Evolutionary conservation across 2,329 filamentous ascomycete species (phyloP), one percentile per base, ranked within the genome.

Genomic region (Colletotrichum horii): DNA sequence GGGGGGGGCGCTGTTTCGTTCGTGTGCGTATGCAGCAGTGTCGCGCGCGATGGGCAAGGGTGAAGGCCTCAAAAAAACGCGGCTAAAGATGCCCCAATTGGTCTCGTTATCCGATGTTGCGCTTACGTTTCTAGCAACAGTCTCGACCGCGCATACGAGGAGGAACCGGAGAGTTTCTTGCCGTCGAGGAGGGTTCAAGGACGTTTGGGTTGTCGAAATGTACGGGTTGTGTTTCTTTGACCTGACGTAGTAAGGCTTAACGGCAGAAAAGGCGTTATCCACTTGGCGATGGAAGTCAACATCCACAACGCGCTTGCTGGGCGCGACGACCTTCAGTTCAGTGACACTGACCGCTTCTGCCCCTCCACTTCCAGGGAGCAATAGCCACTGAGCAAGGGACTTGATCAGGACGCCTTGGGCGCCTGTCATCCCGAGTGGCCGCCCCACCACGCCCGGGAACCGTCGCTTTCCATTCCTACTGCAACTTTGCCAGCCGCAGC

Each of bases 241-340:
- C 74, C 74, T 67, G 66, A 76, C 74, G 71, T 71, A 76, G 74
- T 76, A 70, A 76, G 34, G 71, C 65, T 66, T 16, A 32, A 67
- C 74, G 74, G 74, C 74, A 76, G 65, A 74, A 75, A 73, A 56
- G 32, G 38, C 30, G 62, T 52, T 22, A 22, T 72, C 69, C 69
- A 67, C 36, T 52, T 52, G 43, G n/a, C n/a, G 43, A 36, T 38
- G 26, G 28, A 58, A 26, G 24, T 52, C 26, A 28, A 52, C 58
- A 68, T 68, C 56, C 28, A 61, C 66, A 38, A 69, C 36, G 26
- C 69, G 60, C 69, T 43, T 56, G 61, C 24, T 52, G 24, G 62
- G 61, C 58, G 64, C 58, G 65, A 68, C 43, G n/a, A 36, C 74
- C 19, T 2, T 14, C 43, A 52, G 3, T 52, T 28, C 61, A 76